Evolutionary conservation across 2,329 filamentous ascomycete species (phyloP).

Genomic region (Ophiosphaerella herpotricha): DNA sequence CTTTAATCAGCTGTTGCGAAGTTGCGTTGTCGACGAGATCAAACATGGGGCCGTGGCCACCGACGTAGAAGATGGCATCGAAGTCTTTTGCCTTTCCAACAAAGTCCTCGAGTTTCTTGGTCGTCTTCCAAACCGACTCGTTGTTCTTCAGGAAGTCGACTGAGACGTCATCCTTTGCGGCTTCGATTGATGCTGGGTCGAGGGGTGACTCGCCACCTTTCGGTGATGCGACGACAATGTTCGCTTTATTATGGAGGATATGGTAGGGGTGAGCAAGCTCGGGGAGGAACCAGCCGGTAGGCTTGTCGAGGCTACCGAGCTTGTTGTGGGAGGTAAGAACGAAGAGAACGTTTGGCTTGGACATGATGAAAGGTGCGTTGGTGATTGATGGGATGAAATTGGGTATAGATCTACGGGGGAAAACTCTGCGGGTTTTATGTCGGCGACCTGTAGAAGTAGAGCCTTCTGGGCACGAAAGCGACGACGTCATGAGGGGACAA

Average conservation of each 20-base stretch:
- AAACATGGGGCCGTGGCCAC: slow-evolving; percentile 68
- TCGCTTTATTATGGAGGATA: slow-evolving; percentile 42
- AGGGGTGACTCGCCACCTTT: slow-evolving; percentile 46
- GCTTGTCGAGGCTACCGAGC: slow-evolving; percentile 50
- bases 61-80: slow-evolving; percentile 64
- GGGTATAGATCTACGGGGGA: too few relatives aligned
- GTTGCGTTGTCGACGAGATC: slow-evolving; percentile 63
- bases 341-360: slow-evolving; percentile 66
- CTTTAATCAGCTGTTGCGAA: slow-evolving; percentile 64
- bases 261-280: slow-evolving; percentile 47
- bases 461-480: too few relatives aligned
- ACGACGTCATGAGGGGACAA: too few relatives aligned
- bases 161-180: slow-evolving; percentile 55
- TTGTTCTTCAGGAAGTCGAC: slow-evolving; percentile 55
- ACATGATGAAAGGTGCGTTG: slow-evolving; percentile 6
- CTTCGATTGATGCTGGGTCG: slow-evolving; percentile 43
- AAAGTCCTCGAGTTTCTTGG: slow-evolving; percentile 61
- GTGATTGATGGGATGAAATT: background rate
- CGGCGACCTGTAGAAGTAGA: too few relatives aligned
- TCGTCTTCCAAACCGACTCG: slow-evolving; percentile 66
- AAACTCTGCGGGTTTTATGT: too few relatives aligned
- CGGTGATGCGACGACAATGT: slow-evolving; percentile 48
- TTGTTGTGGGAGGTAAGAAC: slow-evolving; percentile 68
- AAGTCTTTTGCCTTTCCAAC: slow-evolving; percentile 64
- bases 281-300: slow-evolving; percentile 71